Percentiles rank a stretch among this genome's conserved stretches.
Conservation (phyloP, 2,329 filamentous ascomycete species). For the Trichophyton benhamiae region DNA sequence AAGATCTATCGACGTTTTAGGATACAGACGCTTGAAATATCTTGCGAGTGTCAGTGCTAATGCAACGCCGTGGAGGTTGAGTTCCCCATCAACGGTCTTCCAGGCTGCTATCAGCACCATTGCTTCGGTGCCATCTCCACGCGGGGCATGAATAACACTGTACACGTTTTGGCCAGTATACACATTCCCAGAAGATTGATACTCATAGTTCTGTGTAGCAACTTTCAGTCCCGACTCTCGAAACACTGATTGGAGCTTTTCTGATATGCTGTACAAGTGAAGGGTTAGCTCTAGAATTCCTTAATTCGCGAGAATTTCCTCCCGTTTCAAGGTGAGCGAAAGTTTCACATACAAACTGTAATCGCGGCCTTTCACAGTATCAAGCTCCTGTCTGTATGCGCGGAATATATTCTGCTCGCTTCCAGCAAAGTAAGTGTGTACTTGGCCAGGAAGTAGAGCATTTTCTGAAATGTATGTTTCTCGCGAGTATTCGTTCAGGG, state of each 20-base stretch:
- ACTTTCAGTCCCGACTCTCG: conserved; percentile 72
- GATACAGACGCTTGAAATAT: conserved; percentile 68
- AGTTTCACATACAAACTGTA: conserved; percentile 23
- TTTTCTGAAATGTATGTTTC: conserved; percentile 96
- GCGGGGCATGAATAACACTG: conserved; percentile 79
- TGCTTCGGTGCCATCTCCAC: conserved; percentile 92
- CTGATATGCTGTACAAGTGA: conserved; percentile 40
- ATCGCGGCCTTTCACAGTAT: conserved; percentile 34
- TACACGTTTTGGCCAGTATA: conserved; percentile 83
- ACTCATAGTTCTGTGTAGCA: conserved; percentile 77
- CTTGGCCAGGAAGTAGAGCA: conserved; percentile 84
- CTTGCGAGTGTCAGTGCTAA: conserved; percentile 75
- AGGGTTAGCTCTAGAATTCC: neutral
- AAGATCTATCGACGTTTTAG: neutral
- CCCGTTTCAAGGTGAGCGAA: neutral
- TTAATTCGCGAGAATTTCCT: neutral
- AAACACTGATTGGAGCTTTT: conserved; percentile 63
- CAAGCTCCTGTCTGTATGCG: conserved; percentile 76
- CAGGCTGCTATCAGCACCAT: conserved; percentile 86
- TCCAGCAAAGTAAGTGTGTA: conserved; percentile 93
- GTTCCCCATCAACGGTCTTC: conserved; percentile 63
- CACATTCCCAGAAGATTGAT: conserved; percentile 60
- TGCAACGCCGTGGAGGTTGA: conserved; percentile 79
- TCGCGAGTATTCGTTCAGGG: conserved; percentile 80
- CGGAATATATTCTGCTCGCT: conserved; percentile 92